Evolutionary conservation across 2,329 filamentous ascomycete genomes (phyloP).

Genomic region (Arthrinium puccinioides): DNA sequence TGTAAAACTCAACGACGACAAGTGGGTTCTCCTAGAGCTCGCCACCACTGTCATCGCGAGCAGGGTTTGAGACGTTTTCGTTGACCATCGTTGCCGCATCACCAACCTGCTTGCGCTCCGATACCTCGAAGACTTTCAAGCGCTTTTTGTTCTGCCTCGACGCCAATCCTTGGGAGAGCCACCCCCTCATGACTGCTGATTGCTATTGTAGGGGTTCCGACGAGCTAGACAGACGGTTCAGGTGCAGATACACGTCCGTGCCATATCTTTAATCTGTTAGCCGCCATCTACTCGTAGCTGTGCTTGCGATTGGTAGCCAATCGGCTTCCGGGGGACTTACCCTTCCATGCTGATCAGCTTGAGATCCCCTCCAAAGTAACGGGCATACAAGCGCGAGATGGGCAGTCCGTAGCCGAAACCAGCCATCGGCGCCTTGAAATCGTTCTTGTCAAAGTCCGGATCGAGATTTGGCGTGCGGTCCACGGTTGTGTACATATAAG

Average conservation of each 20-base stretch:
- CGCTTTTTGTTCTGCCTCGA: conserved; percentile 51
- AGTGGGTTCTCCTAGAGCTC: conserved; percentile 1
- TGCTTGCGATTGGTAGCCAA: conserved; percentile 1
- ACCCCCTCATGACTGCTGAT: conserved; percentile 83
- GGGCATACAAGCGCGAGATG: conserved; percentile 86
- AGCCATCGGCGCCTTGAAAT: conserved; percentile 99
- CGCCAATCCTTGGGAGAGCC: conserved; percentile 59
- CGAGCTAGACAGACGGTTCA: conserved; percentile 90
- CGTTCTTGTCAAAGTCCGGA: conserved; percentile 96
- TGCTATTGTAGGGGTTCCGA: conserved; percentile 95
- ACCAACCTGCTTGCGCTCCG: conserved; percentile 82
- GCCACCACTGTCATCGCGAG: conserved; percentile 3
- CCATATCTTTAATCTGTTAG: conserved; percentile 62
- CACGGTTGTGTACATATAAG: conserved; percentile 99
- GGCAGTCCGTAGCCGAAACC: conserved; percentile 97
- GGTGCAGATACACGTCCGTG: conserved; percentile 95
- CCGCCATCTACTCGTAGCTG: not conserved
- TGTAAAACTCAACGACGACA: too few relatives aligned
- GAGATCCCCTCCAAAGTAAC: conserved; percentile 95
- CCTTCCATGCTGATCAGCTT: conserved; percentile 99
- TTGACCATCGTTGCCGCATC: conserved; percentile 52
- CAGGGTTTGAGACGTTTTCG: conserved; percentile 1
- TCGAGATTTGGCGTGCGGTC: conserved; percentile 92
- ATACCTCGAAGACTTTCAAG: conserved; percentile 66
- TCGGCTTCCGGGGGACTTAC: conserved; percentile 44